phyloP scores from a whole-genome alignment of 2,329 filamentous ascomycete genomes.

The Proliferodiscus dingleyae region DNA sequence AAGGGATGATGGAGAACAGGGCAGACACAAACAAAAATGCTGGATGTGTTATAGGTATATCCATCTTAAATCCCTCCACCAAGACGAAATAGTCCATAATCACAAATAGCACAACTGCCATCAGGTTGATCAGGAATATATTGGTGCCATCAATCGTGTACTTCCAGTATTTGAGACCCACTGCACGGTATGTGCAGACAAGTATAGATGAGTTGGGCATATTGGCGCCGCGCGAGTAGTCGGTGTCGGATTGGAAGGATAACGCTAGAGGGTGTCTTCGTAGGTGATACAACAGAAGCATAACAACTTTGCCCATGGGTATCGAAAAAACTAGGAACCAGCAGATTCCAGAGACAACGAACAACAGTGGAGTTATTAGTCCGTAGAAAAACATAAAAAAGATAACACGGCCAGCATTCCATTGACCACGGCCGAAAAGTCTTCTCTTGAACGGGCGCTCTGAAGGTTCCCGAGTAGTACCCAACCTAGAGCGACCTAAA shows the following conservation, averaged over 20 bases:
- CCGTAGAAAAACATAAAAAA: slow-evolving; percentile 98
- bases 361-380: slow-evolving; percentile 77
- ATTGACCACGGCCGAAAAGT: slow-evolving; percentile 90
- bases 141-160: slow-evolving; percentile 98
- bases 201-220: slow-evolving; percentile 79
- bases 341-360: slow-evolving; percentile 81
- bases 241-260: slow-evolving; percentile 83
- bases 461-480: slow-evolving; percentile 37
- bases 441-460: slow-evolving; percentile 63
- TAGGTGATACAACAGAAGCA: slow-evolving; percentile 85
- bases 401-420: slow-evolving; percentile 89
- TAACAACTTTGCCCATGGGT: slow-evolving; percentile 93
- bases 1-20: slow-evolving; percentile 85
- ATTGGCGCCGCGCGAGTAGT: slow-evolving; percentile 65
- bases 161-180: slow-evolving; percentile 96
- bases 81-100: slow-evolving; percentile 90
- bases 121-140: slow-evolving; percentile 97
- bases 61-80: slow-evolving; percentile 59
- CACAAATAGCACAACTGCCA: slow-evolving; percentile 87
- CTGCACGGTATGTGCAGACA: slow-evolving; percentile 93
- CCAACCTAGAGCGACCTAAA: slow-evolving; percentile 61
- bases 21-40: slow-evolving; percentile 82
- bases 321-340: slow-evolving; percentile 98
- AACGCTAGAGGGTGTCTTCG: slow-evolving; percentile 87
- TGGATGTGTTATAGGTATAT: slow-evolving; percentile 69